Conservation (phyloP, 805 yeast species). For the Cyberlindnera veronae region DNA sequence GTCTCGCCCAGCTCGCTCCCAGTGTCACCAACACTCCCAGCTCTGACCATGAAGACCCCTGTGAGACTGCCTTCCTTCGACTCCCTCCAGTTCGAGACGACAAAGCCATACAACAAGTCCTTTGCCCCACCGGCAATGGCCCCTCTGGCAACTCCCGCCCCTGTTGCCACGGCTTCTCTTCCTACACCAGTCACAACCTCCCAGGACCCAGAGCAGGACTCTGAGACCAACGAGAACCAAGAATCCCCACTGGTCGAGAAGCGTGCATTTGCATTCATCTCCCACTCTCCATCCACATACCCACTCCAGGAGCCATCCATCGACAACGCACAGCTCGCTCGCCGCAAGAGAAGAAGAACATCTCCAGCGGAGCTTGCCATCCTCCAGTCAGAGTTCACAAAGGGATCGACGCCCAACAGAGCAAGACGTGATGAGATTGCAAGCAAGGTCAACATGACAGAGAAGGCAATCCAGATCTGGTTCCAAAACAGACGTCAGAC, state of each 20-base stretch:
- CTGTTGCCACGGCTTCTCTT: constrained; percentile 3
- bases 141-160: constrained; percentile 9
- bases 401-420: constrained; percentile 80
- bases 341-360: constrained; percentile 94
- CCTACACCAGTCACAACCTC: constrained; percentile 12
- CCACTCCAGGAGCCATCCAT: constrained; percentile 79
- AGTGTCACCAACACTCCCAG: constrained; percentile 4
- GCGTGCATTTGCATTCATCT: constrained; percentile 74
- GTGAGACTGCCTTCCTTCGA: constrained; percentile 28
- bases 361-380: constrained; percentile 81
- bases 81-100: constrained; percentile 19
- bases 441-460: constrained; percentile 82
- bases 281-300: constrained; percentile 88
- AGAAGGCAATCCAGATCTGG: constrained; percentile 97
- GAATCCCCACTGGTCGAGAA: constrained; percentile 29
- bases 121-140: constrained; percentile 5
- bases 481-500: constrained; percentile 94
- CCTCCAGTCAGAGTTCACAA: constrained; percentile 72
- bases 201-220: constrained; percentile 2
- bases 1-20: constrained; percentile 13
- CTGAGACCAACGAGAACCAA: constrained; percentile 2
- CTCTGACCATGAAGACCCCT: constrained; percentile 20
- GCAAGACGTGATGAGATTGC: constrained; percentile 77
- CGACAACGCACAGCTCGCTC: constrained; percentile 88
- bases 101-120: constrained; percentile 9